phyloP scores from a whole-genome alignment of 148 eudicot species.

The Pouteria glomerata region DNA sequence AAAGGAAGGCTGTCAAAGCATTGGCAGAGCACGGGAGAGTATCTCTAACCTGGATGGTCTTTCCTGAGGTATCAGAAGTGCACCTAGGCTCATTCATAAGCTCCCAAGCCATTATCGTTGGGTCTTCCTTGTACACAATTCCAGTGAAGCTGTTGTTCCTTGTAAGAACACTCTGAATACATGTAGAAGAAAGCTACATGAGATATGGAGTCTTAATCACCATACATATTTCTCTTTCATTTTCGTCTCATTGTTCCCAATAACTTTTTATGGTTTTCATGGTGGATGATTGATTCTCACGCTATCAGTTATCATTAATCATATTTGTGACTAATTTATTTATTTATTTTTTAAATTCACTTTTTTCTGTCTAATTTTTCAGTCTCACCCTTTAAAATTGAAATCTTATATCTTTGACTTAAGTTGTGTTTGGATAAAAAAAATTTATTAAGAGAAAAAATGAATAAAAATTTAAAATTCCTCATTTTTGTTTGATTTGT shows the following conservation, averaged over 20 bases:
- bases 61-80: conserved; percentile 52
- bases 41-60: conserved; percentile 53
- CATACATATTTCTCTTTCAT: background rate
- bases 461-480: too few species aligned
- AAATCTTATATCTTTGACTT: too few species aligned
- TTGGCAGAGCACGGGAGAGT: too few species aligned
- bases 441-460: too few species aligned
- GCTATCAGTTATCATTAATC: too few species aligned
- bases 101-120: conserved; percentile 85
- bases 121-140: conserved; percentile 61
- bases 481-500: too few species aligned
- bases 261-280: background rate
- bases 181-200: background rate
- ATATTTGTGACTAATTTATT: too few species aligned
- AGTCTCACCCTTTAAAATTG: too few species aligned
- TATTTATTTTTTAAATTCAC: too few species aligned
- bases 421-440: too few species aligned
- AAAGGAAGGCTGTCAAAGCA: background rate
- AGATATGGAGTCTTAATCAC: background rate
- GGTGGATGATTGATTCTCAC: too few species aligned
- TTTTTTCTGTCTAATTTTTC: too few species aligned
- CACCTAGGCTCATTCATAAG: conserved; percentile 85
- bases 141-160: conserved; percentile 56
- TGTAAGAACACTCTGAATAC: conserved; percentile 45
- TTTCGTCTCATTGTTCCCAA: background rate